phyloP scores from a whole-genome alignment of 208 protist species.

The Leishmania gerbilli region DNA sequence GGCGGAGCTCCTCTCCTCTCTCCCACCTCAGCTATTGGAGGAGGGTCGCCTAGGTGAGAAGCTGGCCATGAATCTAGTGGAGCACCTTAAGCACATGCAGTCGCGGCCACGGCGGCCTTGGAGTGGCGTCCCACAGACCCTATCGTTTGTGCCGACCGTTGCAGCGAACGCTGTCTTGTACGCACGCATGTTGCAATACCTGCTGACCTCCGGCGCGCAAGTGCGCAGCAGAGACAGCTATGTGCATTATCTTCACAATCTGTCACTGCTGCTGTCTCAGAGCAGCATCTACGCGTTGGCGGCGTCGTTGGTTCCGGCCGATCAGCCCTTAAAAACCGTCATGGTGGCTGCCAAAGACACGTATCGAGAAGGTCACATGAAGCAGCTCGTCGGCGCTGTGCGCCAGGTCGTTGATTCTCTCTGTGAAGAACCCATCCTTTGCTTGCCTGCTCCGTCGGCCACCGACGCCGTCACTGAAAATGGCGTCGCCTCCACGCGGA shows the following conservation, averaged over 20 bases:
- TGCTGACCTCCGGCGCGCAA: conserved; percentile 21
- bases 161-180: conserved; percentile 42
- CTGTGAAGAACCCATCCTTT: conserved; percentile 20
- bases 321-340: conserved; percentile 33
- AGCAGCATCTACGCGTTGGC: conserved; percentile 57
- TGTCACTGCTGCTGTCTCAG: conserved; percentile 37
- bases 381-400: conserved; percentile 37
- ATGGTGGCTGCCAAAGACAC: conserved; percentile 49
- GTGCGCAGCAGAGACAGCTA: conserved; percentile 18
- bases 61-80: conserved; percentile 29
- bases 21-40: conserved; percentile 20
- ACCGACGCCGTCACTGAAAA: neutral
- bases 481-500: neutral
- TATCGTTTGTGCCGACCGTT: conserved; percentile 32
- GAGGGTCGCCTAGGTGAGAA: conserved; percentile 9
- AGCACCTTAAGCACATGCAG: neutral
- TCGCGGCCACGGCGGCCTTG: conserved; percentile 8
- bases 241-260: conserved; percentile 33
- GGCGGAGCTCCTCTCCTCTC: conserved; percentile 27
- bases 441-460: neutral
- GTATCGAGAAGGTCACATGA: conserved; percentile 25
- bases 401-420: conserved; percentile 37
- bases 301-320: conserved; percentile 54
- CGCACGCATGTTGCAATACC: conserved; percentile 43
- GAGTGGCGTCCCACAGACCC: conserved; percentile 4